Base-by-base conservation (phyloP, 2,329 filamentous ascomycete genomes). In the Beauveria caledonica region DNA sequence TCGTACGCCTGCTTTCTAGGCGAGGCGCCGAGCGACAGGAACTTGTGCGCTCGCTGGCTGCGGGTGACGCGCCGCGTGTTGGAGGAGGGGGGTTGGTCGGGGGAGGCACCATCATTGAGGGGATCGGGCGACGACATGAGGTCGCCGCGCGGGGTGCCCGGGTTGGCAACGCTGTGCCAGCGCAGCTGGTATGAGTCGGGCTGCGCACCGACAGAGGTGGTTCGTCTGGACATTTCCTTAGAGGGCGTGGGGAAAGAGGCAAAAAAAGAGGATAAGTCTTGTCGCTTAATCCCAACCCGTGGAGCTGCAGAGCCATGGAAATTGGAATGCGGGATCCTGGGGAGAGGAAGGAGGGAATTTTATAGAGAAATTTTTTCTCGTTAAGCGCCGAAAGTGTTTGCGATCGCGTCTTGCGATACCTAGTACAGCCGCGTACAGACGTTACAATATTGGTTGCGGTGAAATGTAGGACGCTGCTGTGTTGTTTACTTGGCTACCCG, bases 1-100 rank as follows among this genome's bases (percentile, higher is more conserved):
- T 83, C 78, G 63, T 84, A 84, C 49, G 74, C 82, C 66, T 79
- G 81, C 71, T 82, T 84, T 53, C 80, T 74, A 44, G 82, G 81
- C 46, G 82, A 83, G 17, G 63, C 62, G 42, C 64, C 67, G 60
- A 76, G 67, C 36, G 76, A 71, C 23, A 72, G 62, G 63, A 77
- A 73, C 29, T 72, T 69, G 62, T 70, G 69, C 13, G 76, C 72
- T 19, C 72, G 71, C 50, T 76, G 74, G 65, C 76, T 80, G 45
- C 74, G 76, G 19, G 80, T 77, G 61, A 77, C 70, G 66, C 75
- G 77, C 52, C 73, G 73, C 49, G 72, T 70, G 39, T 72, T 66
- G 39, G 74, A 71, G 15, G 75, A 76, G 57, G 71, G 71, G 54
- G 68, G 64, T 36, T 69, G 56, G 44, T 62, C 66, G 62, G 69